phyloP scores from a whole-genome alignment of 2,329 filamentous ascomycete species.

The Fusarium camptoceras region DNA sequence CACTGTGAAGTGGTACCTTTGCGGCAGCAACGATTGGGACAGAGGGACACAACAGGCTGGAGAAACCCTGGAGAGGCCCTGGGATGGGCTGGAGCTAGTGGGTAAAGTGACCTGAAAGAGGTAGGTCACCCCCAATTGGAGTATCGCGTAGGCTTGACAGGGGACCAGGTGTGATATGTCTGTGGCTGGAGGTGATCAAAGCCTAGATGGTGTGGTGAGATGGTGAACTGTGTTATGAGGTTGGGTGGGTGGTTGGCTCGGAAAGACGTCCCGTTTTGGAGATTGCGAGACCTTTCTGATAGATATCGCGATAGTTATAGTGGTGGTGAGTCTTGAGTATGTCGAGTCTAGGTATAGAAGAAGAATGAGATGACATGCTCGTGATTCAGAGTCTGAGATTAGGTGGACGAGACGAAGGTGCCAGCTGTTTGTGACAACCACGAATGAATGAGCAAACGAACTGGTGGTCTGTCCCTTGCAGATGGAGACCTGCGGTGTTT shows the following conservation, averaged over 20 bases:
- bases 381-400: conserved; percentile 11
- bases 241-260: conserved; percentile 36
- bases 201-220: conserved; percentile 17
- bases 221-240: conserved; percentile 23
- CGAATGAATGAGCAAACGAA: not conserved
- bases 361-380: not conserved
- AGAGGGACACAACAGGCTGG: conserved; percentile 16
- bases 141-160: conserved; percentile 26
- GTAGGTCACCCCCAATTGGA: conserved; percentile 29
- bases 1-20: conserved; percentile 47
- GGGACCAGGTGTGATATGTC: conserved; percentile 21
- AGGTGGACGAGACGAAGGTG: conserved; percentile 2
- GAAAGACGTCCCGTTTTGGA: conserved; percentile 22
- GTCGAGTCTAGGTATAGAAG: not conserved
- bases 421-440: conserved; percentile 5
- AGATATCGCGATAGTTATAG: conserved; percentile 7
- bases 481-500: conserved; percentile 7
- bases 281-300: conserved; percentile 13
- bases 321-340: not conserved
- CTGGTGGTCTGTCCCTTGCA: not conserved
- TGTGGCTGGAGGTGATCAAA: conserved; percentile 30
- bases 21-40: not conserved
- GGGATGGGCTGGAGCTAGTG: conserved; percentile 21
- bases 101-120: conserved; percentile 33
- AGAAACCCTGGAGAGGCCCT: conserved; percentile 36